Percentiles rank a stretch among this genome's conserved stretches.
These are phyloP conservation scores for Colletotrichum limetticola DNA, from an alignment of 2,329 filamentous ascomycete species.

Conservation along the genomic window DNA sequence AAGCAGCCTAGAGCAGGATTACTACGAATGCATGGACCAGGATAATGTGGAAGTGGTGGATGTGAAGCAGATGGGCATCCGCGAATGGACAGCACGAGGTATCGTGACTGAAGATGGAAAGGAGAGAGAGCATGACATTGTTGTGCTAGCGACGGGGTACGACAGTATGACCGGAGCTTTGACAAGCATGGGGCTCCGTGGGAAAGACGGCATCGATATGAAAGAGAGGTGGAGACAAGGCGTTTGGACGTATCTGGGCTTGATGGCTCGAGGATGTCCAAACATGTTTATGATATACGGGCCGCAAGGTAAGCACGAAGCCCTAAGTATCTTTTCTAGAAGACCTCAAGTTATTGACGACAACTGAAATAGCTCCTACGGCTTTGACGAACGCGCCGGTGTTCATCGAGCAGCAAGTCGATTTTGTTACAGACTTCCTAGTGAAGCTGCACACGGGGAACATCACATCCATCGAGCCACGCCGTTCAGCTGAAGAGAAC, in stretches of 20 bases:
- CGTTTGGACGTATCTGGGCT: constrained; percentile 42
- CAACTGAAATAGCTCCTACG: constrained; percentile 28
- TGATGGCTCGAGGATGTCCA: constrained; percentile 36
- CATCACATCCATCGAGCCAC: constrained; percentile 34
- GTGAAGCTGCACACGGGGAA: constrained; percentile 22
- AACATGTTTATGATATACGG: constrained; percentile 41
- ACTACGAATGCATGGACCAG: constrained; percentile 60
- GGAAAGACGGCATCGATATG: constrained; percentile 41
- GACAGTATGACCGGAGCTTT: constrained; percentile 47
- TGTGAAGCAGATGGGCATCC: constrained; percentile 54
- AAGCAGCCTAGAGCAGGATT: constrained; percentile 56
- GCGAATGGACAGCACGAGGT: constrained; percentile 49
- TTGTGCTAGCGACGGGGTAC: constrained; percentile 49
- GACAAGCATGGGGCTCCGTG: constrained; percentile 44
- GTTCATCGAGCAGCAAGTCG: constrained; percentile 34
- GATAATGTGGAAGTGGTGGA: constrained; percentile 57
- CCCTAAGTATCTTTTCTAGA: not conserved
- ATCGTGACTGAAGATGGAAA: constrained; percentile 51
- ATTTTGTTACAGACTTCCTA: constrained; percentile 33
- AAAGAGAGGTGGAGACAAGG: constrained; percentile 46
- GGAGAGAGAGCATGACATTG: constrained; percentile 47
- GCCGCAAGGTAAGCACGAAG: constrained; percentile 35
- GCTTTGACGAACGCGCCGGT: constrained; percentile 37
- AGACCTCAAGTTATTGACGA: not conserved
- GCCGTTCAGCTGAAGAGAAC: constrained; percentile 11